Evolutionary conservation across 2,329 filamentous ascomycete species (phyloP).

Genomic region (Epichloe gansuensis): DNA sequence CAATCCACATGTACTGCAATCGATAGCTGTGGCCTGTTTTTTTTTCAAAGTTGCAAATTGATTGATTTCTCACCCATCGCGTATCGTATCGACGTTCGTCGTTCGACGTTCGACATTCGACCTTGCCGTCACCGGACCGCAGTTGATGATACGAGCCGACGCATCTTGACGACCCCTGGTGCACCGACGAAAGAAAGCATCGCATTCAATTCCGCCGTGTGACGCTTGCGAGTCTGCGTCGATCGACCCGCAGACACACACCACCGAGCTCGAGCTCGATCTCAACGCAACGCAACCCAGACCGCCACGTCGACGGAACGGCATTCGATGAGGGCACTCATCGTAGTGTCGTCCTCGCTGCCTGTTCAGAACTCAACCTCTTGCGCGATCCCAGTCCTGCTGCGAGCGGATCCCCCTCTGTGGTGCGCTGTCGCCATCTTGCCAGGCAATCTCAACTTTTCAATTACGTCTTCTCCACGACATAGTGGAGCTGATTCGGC

Average conservation of each 20-base stretch:
- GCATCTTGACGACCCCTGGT: not conserved
- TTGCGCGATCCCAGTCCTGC: not conserved
- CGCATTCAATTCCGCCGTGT: not conserved
- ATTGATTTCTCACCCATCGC: not conserved
- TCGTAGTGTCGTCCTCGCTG: slow-evolving; percentile 4
- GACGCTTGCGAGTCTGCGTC: not conserved
- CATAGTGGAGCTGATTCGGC: not conserved
- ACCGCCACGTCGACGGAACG: slow-evolving; percentile 4
- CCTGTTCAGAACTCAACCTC: not conserved
- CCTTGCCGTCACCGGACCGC: no score
- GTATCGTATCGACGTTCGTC: no score
- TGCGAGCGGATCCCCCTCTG: not conserved
- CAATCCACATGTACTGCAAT: not conserved
- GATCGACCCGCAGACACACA: not conserved
- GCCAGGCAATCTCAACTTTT: not conserved
- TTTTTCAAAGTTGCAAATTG: not conserved
- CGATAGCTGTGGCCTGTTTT: not conserved
- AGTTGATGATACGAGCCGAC: not conserved
- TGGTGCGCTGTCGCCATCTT: not conserved
- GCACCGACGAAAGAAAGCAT: not conserved
- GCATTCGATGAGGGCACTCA: slow-evolving; percentile 1
- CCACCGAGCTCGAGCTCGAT: not conserved
- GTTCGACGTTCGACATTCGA: no score
- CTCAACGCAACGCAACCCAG: not conserved
- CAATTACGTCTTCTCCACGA: not conserved